phyloP scores from a whole-genome alignment of 2,329 filamentous ascomycete species.

The Lecanoromycetidae sp. region DNA sequence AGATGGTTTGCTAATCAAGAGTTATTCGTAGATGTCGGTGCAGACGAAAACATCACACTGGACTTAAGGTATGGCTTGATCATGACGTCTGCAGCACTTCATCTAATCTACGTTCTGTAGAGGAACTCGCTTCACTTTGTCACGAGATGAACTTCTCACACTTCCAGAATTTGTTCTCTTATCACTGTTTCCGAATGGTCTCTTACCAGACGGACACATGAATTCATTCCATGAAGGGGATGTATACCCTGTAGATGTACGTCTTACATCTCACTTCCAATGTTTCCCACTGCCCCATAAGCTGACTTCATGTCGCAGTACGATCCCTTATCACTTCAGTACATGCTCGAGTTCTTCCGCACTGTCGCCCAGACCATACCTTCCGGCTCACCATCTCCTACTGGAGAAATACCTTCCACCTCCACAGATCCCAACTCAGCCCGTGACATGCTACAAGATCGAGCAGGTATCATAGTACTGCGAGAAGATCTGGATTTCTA shows the following conservation, averaged over 20 bases:
- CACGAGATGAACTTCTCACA: conserved; percentile 85
- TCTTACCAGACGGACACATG: conserved; percentile 93
- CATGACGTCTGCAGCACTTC: not conserved
- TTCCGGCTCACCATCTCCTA: conserved; percentile 54
- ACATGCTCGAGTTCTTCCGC: conserved; percentile 98
- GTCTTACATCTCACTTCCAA: conserved; percentile 29
- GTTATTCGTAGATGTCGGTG: conserved; percentile 53
- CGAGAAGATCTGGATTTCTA: conserved; percentile 97
- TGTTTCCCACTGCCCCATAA: not conserved
- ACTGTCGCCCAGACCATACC: conserved; percentile 94
- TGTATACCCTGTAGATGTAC: conserved; percentile 92
- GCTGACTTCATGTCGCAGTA: conserved; percentile 48
- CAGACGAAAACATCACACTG: conserved; percentile 89
- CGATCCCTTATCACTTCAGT: conserved; percentile 88
- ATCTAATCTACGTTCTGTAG: conserved; percentile 37
- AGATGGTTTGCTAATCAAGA: conserved; percentile 1
- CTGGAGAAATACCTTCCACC: conserved; percentile 47
- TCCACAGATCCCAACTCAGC: conserved; percentile 56
- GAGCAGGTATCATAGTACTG: conserved; percentile 92
- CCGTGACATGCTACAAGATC: conserved; percentile 67
- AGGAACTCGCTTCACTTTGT: conserved; percentile 85
- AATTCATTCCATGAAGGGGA: conserved; percentile 86
- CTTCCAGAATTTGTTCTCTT: conserved; percentile 93
- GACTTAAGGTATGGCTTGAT: conserved; percentile 65
- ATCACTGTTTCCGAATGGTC: conserved; percentile 96